Evolutionary conservation across 2,329 filamentous ascomycete genomes (phyloP).

Genomic region (Akanthomyces lecanii): DNA sequence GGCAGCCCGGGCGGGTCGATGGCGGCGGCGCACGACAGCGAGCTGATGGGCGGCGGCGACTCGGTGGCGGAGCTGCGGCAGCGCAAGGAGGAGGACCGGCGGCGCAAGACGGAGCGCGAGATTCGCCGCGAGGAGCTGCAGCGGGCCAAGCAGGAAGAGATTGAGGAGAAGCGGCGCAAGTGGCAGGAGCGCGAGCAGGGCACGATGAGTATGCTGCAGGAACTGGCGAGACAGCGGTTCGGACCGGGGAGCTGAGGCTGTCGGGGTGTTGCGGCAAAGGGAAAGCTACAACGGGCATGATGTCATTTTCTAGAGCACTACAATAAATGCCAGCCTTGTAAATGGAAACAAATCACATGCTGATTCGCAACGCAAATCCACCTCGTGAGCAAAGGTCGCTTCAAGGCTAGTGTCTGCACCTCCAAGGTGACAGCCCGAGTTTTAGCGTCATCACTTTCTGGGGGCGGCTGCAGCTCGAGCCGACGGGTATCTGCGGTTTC

Average conservation of each 20-base stretch:
- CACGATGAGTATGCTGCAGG: slow-evolving; percentile 76
- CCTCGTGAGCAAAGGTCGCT: not conserved
- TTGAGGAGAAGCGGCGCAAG: slow-evolving; percentile 68
- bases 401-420: not conserved
- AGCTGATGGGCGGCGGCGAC: slow-evolving; percentile 71
- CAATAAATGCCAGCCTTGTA: not conserved
- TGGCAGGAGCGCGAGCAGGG: slow-evolving; percentile 75
- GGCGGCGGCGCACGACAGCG: slow-evolving; percentile 57
- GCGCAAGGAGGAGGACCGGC: slow-evolving; percentile 59
- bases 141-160: slow-evolving; percentile 69
- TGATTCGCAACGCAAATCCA: not conserved
- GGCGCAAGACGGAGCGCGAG: slow-evolving; percentile 80
- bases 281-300: not conserved
- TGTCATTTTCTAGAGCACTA: not conserved
- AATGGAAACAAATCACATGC: not conserved
- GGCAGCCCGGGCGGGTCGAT: slow-evolving; percentile 55
- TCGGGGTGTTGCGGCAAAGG: not conserved
- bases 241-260: slow-evolving; percentile 41
- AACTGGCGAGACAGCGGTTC: slow-evolving; percentile 75
- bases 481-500: not conserved
- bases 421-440: not conserved
- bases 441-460: not conserved
- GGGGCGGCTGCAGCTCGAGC: not conserved
- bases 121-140: slow-evolving; percentile 75
- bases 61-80: slow-evolving; percentile 65